Conservation (phyloP, 2,329 filamentous ascomycete species). For the Ascocoryne sarcoides region DNA sequence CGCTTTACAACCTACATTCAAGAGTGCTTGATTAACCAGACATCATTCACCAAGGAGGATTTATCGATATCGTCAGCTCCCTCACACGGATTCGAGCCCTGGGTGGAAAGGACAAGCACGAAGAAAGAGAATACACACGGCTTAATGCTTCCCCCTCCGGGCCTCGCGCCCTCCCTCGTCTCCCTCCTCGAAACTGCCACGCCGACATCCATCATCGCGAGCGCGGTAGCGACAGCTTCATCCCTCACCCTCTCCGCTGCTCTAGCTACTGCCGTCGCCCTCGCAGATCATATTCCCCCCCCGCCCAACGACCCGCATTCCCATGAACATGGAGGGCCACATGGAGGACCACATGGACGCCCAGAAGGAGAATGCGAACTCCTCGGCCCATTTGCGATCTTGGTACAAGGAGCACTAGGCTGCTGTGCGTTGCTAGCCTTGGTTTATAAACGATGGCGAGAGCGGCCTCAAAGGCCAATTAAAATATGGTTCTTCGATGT, state of each 20-base stretch:
- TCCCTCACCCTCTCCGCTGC: slow-evolving; percentile 18
- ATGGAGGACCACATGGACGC: slow-evolving; percentile 2
- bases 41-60: no score
- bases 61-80: no score
- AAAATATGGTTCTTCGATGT: slow-evolving; percentile 98
- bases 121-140: background rate
- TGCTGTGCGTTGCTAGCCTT: slow-evolving; percentile 74
- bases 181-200: slow-evolving; percentile 17
- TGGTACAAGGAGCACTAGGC: slow-evolving; percentile 84
- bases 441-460: slow-evolving; percentile 88
- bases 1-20: no score
- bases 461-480: slow-evolving; percentile 81
- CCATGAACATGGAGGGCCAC: background rate
- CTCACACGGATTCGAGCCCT: no score
- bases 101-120: no score
- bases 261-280: slow-evolving; percentile 23
- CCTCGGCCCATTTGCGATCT: slow-evolving; percentile 79
- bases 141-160: slow-evolving; percentile 25
- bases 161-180: slow-evolving; percentile 21
- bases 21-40: no score
- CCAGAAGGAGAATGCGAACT: slow-evolving; percentile 70
- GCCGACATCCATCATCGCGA: slow-evolving; percentile 15
- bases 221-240: slow-evolving; percentile 19
- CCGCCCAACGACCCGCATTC: background rate
- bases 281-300: slow-evolving; percentile 4